A percentile compares a stretch with the other conserved stretches of the same genome.
These are phyloP conservation scores for Lentinula aciculospora DNA, from an alignment of 768 basidiomycete genomes.

Conservation along the genomic window DNA sequence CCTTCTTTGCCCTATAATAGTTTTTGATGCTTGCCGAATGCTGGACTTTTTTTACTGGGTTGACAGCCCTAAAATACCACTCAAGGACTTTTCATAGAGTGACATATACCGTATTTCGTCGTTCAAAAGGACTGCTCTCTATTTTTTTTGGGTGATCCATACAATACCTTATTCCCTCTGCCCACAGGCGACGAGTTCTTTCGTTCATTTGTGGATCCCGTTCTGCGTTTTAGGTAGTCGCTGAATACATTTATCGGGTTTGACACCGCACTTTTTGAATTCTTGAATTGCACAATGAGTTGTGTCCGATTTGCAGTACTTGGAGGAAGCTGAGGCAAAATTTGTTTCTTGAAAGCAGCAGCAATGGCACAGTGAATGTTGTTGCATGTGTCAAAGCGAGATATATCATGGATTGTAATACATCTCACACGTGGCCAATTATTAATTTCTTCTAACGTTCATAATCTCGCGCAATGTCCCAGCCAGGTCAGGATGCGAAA, in stretches of 20 bases:
- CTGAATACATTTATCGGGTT: slow-evolving; percentile 3
- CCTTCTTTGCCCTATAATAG: slow-evolving; percentile 44
- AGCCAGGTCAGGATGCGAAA: slow-evolving; percentile 82
- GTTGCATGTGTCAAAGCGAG: too few relatives aligned
- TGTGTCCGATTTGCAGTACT: too few relatives aligned
- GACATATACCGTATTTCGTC: slow-evolving; percentile 22
- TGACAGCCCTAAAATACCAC: slow-evolving; percentile 16
- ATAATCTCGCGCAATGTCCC: slow-evolving; percentile 21
- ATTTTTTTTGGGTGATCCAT: slow-evolving; percentile 1
- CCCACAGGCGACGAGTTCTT: background rate
- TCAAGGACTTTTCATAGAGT: slow-evolving; percentile 24
- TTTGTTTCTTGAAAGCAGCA: too few relatives aligned
- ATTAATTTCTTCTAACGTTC: too few relatives aligned
- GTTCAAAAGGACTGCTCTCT: slow-evolving; percentile 3
- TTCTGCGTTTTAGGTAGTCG: slow-evolving; percentile 5
- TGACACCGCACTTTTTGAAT: too few relatives aligned
- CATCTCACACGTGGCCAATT: too few relatives aligned
- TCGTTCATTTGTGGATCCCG: slow-evolving; percentile 1
- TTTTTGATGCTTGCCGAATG: slow-evolving; percentile 10
- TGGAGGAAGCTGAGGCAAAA: too few relatives aligned
- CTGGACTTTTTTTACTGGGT: slow-evolving; percentile 8
- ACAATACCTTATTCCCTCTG: background rate
- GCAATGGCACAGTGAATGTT: too few relatives aligned
- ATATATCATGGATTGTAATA: too few relatives aligned
- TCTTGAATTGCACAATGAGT: too few relatives aligned